These are phyloP conservation scores for Gnetum montanum DNA, from an alignment of 75 land plant species.

Conservation along the genomic window DNA sequence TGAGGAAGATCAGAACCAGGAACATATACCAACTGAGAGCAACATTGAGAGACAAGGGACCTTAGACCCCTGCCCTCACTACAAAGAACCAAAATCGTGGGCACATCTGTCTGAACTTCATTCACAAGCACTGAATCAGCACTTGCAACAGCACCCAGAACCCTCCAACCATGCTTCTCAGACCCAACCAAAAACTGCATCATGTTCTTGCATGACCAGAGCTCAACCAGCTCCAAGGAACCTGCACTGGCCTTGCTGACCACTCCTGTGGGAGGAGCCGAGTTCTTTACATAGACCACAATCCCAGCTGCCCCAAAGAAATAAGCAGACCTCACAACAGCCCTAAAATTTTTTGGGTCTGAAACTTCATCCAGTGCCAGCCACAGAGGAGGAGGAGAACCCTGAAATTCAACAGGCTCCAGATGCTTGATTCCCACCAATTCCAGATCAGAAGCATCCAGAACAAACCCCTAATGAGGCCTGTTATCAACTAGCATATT, in stretches of 20 bases:
- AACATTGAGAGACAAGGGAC: conserved; percentile 73
- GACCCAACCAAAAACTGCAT: conserved; percentile 78
- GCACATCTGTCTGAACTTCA: conserved; percentile 47
- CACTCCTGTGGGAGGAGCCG: conserved; percentile 96
- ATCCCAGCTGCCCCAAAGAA: conserved; percentile 89
- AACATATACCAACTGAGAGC: conserved; percentile 68
- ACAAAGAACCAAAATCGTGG: conserved; percentile 88
- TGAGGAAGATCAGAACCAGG: conserved; percentile 32
- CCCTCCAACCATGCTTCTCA: conserved; percentile 84
- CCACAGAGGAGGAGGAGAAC: conserved; percentile 46
- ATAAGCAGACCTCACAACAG: conserved; percentile 81
- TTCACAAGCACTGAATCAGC: conserved; percentile 39
- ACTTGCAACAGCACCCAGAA: conserved; percentile 72
- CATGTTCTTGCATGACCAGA: conserved; percentile 87
- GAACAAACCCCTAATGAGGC: conserved; percentile 90
- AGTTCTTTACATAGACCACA: conserved; percentile 90
- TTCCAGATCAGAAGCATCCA: conserved; percentile 92
- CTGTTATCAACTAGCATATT: conserved; percentile 85
- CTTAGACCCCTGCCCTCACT: conserved; percentile 94
- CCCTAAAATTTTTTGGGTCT: conserved; percentile 96
- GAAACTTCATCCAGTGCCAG: conserved; percentile 92
- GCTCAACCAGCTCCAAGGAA: conserved; percentile 79
- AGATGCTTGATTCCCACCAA: conserved; percentile 51
- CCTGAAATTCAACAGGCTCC: conserved; percentile 48
- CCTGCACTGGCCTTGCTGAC: conserved; percentile 99